Conservation (phyloP, 305 asterid species). For the Rubia balearica region DNA sequence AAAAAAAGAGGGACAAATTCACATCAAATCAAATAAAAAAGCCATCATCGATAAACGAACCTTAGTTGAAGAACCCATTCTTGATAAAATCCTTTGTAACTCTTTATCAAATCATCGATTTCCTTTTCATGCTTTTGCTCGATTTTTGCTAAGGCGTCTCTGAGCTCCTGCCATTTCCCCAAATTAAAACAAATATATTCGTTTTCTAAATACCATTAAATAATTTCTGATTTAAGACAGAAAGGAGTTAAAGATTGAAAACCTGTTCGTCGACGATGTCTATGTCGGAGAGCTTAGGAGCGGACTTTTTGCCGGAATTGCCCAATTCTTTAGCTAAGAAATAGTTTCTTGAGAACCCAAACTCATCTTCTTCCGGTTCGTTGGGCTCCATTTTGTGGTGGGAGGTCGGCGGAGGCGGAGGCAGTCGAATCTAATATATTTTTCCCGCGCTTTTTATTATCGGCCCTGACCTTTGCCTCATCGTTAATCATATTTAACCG, state of each 20-base stretch:
- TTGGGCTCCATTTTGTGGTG: slow-evolving; percentile 36
- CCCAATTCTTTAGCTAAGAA: slow-evolving; percentile 73
- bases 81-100: slow-evolving; percentile 48
- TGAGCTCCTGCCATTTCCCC: slow-evolving; percentile 43
- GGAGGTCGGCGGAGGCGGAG: neutral
- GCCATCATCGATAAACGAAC: slow-evolving; percentile 22
- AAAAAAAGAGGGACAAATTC: neutral
- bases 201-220: neutral
- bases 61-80: slow-evolving; percentile 64
- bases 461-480: neutral
- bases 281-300: slow-evolving; percentile 56
- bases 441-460: neutral
- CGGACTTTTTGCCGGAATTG: slow-evolving; percentile 55
- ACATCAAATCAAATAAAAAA: slow-evolving; percentile 4
- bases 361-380: slow-evolving; percentile 62
- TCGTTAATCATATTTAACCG: too few species aligned
- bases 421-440: neutral
- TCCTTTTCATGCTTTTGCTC: slow-evolving; percentile 80
- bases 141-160: slow-evolving; percentile 55
- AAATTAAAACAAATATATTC: neutral
- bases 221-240: neutral
- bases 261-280: slow-evolving; percentile 75
- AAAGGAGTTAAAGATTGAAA: neutral
- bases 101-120: slow-evolving; percentile 39
- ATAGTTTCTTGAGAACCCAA: slow-evolving; percentile 85